Conservation (phyloP, 805 yeast species). For the Lipomyces sp. region DNA sequence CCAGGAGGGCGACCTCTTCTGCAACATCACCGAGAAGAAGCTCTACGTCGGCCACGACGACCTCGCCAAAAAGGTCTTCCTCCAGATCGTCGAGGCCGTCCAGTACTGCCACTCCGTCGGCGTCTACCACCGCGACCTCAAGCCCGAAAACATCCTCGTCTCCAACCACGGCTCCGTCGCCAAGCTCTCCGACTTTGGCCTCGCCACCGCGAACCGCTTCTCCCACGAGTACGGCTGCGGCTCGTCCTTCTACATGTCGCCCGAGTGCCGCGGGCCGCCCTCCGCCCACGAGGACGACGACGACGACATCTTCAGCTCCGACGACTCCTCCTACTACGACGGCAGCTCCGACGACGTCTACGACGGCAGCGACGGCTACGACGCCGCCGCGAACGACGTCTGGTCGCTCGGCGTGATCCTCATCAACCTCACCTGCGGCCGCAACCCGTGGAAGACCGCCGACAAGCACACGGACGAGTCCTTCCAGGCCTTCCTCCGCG, state of each 20-base stretch:
- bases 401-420: constrained; percentile 85
- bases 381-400: constrained; percentile 62
- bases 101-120: constrained; percentile 76
- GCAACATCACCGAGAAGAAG: constrained; percentile 71
- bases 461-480: constrained; percentile 53
- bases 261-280: too few species aligned
- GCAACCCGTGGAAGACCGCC: constrained; percentile 90
- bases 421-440: constrained; percentile 72
- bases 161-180: constrained; percentile 53
- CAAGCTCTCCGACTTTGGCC: constrained; percentile 82
- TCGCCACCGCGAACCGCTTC: constrained; percentile 64
- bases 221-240: constrained; percentile 79
- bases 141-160: constrained; percentile 89
- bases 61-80: constrained; percentile 55
- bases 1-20: constrained; percentile 81
- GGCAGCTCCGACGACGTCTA: too few species aligned
- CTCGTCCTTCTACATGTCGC: constrained; percentile 88
- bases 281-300: too few species aligned
- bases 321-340: too few species aligned
- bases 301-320: too few species aligned
- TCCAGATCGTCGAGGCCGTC: constrained; percentile 79
- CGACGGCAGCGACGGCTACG: constrained; percentile 10
- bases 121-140: constrained; percentile 90
- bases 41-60: constrained; percentile 49
- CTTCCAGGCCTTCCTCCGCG: constrained; percentile 59